These are phyloP conservation scores for Aspergillus panamensis DNA, from an alignment of 495 filamentous ascomycete species.

Conservation along the genomic window DNA sequence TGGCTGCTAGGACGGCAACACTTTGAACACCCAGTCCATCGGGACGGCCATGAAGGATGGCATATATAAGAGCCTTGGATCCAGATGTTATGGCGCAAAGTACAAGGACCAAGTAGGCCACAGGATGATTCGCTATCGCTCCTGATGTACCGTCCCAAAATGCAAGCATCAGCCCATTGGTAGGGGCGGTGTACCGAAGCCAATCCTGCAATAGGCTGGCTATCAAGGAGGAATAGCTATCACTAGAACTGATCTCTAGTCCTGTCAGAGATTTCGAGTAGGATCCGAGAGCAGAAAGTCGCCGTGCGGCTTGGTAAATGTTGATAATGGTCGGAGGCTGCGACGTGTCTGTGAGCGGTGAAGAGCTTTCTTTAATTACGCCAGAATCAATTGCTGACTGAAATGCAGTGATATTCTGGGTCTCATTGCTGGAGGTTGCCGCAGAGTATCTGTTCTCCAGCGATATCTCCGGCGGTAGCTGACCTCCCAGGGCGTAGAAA, in stretches of 20 bases:
- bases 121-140: not conserved
- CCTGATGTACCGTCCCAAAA: not conserved
- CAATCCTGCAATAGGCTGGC: not conserved
- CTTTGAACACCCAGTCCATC: not conserved
- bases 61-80: not conserved
- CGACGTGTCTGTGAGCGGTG: not conserved
- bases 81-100: not conserved
- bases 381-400: not conserved
- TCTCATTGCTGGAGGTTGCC: not conserved
- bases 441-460: not conserved
- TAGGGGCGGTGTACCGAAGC: not conserved
- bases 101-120: not conserved
- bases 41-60: not conserved
- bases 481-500: not conserved
- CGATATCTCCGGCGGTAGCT: not conserved
- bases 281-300: not conserved
- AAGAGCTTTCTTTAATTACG: not conserved
- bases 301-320: not conserved
- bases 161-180: not conserved
- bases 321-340: not conserved
- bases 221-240: not conserved
- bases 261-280: not conserved
- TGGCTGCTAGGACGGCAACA: not conserved
- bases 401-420: not conserved
- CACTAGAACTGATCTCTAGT: not conserved